A percentile compares a stretch with the other conserved stretches of the same genome.
These are phyloP conservation scores for Phytophthora ramorum DNA, from an alignment of 352 stramenopile genomes.

Conservation along the genomic window DNA sequence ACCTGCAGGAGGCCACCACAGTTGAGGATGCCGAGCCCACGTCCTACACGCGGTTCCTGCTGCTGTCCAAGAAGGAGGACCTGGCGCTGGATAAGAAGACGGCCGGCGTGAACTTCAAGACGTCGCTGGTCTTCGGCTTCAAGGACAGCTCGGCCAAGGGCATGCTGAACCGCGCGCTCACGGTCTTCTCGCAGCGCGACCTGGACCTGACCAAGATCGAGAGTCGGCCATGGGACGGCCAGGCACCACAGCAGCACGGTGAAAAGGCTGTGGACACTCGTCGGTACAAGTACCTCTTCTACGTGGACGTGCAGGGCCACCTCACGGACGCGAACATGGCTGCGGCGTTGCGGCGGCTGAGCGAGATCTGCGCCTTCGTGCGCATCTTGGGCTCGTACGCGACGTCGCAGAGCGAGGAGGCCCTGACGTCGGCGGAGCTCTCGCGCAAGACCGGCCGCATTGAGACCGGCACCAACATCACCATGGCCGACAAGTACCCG, in stretches of 20 bases:
- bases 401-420: constrained; percentile 40
- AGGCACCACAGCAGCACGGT: constrained; percentile 49
- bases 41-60: constrained; percentile 90
- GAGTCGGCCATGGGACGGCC: constrained; percentile 65
- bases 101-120: constrained; percentile 63
- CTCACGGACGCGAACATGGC: constrained; percentile 69
- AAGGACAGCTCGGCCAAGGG: constrained; percentile 64
- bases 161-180: constrained; percentile 68
- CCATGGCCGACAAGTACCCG: constrained; percentile 50
- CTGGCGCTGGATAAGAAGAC: constrained; percentile 33
- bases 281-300: constrained; percentile 84
- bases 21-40: constrained; percentile 69
- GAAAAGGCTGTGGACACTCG: constrained; percentile 35
- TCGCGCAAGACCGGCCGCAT: constrained; percentile 13
- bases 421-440: constrained; percentile 18
- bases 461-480: constrained; percentile 27
- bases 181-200: constrained; percentile 67
- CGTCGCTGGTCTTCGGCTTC: constrained; percentile 76
- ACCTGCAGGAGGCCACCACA: constrained; percentile 31
- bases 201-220: constrained; percentile 82
- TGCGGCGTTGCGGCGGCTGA: constrained; percentile 81
- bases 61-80: constrained; percentile 78
- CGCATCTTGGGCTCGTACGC: constrained; percentile 85
- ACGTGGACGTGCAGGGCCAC: constrained; percentile 74
- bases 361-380: constrained; percentile 83